These are phyloP conservation scores for Talaromyces thailandensis DNA, from an alignment of 495 filamentous ascomycete genomes.

Conservation along the genomic window DNA sequence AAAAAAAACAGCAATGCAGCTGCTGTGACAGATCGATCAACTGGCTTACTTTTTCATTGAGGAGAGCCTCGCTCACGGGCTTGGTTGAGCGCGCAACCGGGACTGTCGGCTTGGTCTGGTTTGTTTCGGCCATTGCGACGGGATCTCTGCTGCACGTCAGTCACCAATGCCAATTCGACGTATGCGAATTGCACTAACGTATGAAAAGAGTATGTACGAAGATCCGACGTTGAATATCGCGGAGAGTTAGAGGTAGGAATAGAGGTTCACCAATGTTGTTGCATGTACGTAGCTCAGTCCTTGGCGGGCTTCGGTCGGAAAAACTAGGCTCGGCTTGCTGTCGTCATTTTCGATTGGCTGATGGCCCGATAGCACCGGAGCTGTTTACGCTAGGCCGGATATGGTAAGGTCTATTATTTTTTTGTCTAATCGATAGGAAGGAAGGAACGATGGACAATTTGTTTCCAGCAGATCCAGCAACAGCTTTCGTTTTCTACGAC, in stretches of 20 bases:
- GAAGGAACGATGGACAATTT: slow-evolving; percentile 12
- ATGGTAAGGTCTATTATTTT: not conserved
- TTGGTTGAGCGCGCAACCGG: slow-evolving; percentile 46
- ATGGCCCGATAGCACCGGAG: not conserved
- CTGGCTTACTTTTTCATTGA: slow-evolving; percentile 85
- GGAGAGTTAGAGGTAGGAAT: slow-evolving; percentile 10
- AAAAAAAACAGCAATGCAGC: not conserved
- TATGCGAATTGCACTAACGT: not conserved
- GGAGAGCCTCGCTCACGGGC: slow-evolving; percentile 84
- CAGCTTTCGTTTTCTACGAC: not conserved
- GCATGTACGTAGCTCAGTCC: not conserved
- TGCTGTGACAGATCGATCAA: not conserved
- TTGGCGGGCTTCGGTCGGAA: slow-evolving; percentile 32
- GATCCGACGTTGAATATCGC: not conserved
- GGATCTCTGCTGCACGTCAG: not conserved
- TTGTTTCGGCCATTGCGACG: slow-evolving; percentile 48
- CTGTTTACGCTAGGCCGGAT: not conserved
- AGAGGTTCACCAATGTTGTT: slow-evolving; percentile 5
- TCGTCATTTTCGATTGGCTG: slow-evolving; percentile 3
- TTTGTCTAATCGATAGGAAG: slow-evolving; percentile 4
- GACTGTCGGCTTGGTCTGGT: slow-evolving; percentile 37
- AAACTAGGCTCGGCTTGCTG: slow-evolving; percentile 21
- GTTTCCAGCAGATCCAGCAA: not conserved
- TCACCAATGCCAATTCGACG: not conserved
- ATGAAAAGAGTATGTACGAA: slow-evolving; percentile 12